Conservation (phyloP, 2,329 filamentous ascomycete species). For the Pseudogymnoascus sp. region DNA sequence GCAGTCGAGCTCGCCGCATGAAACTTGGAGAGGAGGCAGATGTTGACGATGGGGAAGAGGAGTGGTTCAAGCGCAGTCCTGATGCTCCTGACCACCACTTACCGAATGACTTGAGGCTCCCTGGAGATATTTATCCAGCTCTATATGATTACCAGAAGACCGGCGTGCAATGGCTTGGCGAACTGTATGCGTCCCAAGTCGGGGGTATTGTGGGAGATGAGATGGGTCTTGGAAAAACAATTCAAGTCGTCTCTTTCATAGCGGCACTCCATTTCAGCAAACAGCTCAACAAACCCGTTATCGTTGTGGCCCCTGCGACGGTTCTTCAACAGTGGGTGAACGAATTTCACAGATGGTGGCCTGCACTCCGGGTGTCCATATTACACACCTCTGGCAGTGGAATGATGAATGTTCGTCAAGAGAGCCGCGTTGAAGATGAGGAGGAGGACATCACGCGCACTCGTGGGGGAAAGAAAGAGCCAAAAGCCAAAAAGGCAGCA, state of each 20-base stretch:
- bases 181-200: slow-evolving; percentile 81
- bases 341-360: slow-evolving; percentile 99
- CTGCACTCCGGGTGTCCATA: slow-evolving; percentile 92
- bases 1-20: slow-evolving; percentile 53
- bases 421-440: slow-evolving; percentile 53
- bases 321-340: slow-evolving; percentile 97
- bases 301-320: slow-evolving; percentile 89
- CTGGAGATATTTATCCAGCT: slow-evolving; percentile 87
- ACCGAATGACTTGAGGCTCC: slow-evolving; percentile 67
- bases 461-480: slow-evolving; percentile 34
- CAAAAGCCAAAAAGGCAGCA: slow-evolving; percentile 61
- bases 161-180: slow-evolving; percentile 91
- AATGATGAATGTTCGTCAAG: slow-evolving; percentile 75
- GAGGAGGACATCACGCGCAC: slow-evolving; percentile 44
- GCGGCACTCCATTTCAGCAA: slow-evolving; percentile 90
- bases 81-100: slow-evolving; percentile 70
- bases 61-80: slow-evolving; percentile 86
- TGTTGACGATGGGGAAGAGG: slow-evolving; percentile 43
- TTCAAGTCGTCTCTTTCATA: slow-evolving; percentile 61
- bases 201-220: slow-evolving; percentile 95
- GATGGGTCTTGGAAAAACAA: slow-evolving; percentile 96
- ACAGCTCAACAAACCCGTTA: slow-evolving; percentile 74
- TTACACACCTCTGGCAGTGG: slow-evolving; percentile 92
- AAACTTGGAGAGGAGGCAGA: slow-evolving; percentile 37
- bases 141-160: slow-evolving; percentile 97